phyloP scores from a whole-genome alignment of 441 rosid species.

The Pelargonium citronellum region DNA sequence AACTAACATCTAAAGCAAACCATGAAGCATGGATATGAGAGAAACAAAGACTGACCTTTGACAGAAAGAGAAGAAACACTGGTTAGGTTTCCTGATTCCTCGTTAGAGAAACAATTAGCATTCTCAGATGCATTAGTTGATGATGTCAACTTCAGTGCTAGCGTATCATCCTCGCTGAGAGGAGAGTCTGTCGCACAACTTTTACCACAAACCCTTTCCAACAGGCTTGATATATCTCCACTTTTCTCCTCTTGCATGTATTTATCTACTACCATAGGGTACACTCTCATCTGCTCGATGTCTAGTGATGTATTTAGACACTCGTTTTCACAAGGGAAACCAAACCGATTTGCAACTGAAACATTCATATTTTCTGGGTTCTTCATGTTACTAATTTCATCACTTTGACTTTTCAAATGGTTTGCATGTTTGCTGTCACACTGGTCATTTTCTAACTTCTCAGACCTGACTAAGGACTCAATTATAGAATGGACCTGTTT shows the following conservation, averaged over 20 bases:
- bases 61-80: conserved; percentile 54
- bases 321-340: conserved; percentile 29
- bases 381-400: conserved; percentile 24
- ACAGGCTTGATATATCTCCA: conserved; percentile 31
- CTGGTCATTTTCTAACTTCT: conserved; percentile 30
- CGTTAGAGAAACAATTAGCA: conserved; percentile 37
- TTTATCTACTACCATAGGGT: conserved; percentile 22
- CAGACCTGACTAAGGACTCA: conserved; percentile 66
- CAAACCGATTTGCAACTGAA: conserved; percentile 27
- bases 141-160: conserved; percentile 42
- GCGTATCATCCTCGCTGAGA: conserved; percentile 33
- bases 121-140: conserved; percentile 42
- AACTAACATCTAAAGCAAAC: conserved; percentile 14
- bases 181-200: conserved; percentile 23
- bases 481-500: conserved; percentile 87
- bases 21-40: conserved; percentile 9
- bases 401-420: conserved; percentile 29
- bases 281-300: conserved; percentile 31
- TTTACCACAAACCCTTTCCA: conserved; percentile 21
- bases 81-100: conserved; percentile 39
- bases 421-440: conserved; percentile 28
- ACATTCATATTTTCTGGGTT: conserved; percentile 24
- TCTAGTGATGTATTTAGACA: conserved; percentile 24
- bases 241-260: conserved; percentile 26
- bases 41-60: conserved; percentile 41